Evolutionary conservation across 768 basidiomycete genomes (phyloP), one percentile per base, ranked within the genome.

Genomic region (Collybia nuda): DNA sequence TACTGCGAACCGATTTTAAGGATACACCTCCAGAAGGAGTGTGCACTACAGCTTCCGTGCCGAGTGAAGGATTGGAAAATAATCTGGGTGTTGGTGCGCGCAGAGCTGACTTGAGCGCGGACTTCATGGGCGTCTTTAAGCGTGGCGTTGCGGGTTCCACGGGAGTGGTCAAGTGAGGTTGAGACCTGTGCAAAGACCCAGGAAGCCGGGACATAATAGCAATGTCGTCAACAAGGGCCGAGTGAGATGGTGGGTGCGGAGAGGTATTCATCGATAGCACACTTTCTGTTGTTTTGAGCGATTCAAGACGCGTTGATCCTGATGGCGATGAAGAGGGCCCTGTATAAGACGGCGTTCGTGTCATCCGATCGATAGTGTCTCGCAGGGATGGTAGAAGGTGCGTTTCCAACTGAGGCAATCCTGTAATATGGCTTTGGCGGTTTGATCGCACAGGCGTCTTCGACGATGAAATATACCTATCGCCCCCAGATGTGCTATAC

Each of bases 301-400:
- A 44, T 5, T 40, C 51, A 22, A 58, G 49, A 38, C 49, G 51
- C 28, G 47, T 48, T 48, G 38, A 24, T 32, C 40, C 45, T 41
- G 9, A 50, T 28, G 23, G 17, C 26, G 28, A 23, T 42, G 49
- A 29, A 14, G 50, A 42, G 8, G 57, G 26, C 9, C 55, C 51
- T 52, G 50, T 47, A 49, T 66, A 66, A 36, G 71, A 72, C 1
- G 81, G 79, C 12, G 75, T 69, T 45, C 76, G 71, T 2, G 88
- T 90, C 88, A 90, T 90, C 40, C 81, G 78, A 56, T 85, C 79
- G 32, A 90, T 77, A 0, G 88, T 90, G 49, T 89, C 87, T 37
- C 80, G 75, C 29, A 90, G 70, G 15, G 86, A 84, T 7, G 88
- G 88, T 32, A 90, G 64, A 3, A 90, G 71, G 22, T 86, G 79